A percentile compares a stretch with the other conserved stretches of the same genome.
Evolutionary conservation across 257 asterid species (phyloP).

Genomic region (Petrea volubilis): DNA sequence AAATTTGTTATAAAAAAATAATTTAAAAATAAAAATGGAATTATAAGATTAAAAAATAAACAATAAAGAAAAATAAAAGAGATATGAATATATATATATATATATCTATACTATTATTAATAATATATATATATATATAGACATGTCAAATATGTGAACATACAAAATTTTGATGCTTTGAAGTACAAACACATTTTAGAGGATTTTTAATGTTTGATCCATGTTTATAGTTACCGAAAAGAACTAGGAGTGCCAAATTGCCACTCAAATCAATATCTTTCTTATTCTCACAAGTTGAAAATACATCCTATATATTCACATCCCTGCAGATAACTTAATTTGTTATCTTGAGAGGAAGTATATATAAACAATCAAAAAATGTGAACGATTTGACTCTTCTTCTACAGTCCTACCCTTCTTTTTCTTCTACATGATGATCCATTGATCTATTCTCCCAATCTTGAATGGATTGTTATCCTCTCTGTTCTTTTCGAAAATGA

Average conservation of each 20-base stretch:
- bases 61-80: too few species aligned
- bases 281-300: background rate
- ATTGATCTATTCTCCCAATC: slow-evolving; percentile 38
- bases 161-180: too few species aligned
- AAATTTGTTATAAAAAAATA: too few species aligned
- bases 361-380: background rate
- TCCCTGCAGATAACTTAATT: background rate
- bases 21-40: too few species aligned
- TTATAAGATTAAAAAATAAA: too few species aligned
- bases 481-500: slow-evolving; percentile 15
- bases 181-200: background rate
- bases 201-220: background rate
- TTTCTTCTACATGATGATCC: slow-evolving; percentile 28
- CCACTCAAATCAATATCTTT: background rate
- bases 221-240: background rate
- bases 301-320: background rate
- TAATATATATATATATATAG: too few species aligned
- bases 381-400: background rate
- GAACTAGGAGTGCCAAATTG: background rate
- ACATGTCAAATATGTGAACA: too few species aligned
- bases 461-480: background rate
- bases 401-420: background rate
- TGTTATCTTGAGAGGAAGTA: background rate
- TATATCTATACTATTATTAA: too few species aligned
- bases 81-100: too few species aligned